Evolutionary conservation across 2,329 filamentous ascomycete genomes (phyloP).

Genomic region (Cytospora piceicola): DNA sequence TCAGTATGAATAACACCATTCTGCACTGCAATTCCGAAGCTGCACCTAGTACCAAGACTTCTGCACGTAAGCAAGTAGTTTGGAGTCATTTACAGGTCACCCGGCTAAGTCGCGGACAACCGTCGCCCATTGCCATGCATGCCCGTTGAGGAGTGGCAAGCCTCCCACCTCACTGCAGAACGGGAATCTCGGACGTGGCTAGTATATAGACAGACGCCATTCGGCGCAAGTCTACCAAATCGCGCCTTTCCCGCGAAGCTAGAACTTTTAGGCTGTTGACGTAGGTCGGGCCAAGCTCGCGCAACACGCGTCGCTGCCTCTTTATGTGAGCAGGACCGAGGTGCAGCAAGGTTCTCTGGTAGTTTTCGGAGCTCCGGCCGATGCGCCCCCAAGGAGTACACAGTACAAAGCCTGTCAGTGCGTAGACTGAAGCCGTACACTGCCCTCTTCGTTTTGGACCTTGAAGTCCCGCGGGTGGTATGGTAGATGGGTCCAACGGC

Average conservation of each 20-base stretch:
- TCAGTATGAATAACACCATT: slow-evolving; percentile 15
- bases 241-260: neutral
- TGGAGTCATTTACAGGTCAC: slow-evolving; percentile 15
- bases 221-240: neutral
- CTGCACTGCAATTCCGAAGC: slow-evolving; percentile 17
- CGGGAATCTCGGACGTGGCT: neutral
- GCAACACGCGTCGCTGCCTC: slow-evolving; percentile 5
- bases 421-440: neutral
- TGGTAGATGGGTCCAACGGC: neutral
- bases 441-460: neutral
- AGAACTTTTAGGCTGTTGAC: neutral
- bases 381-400: slow-evolving; percentile 14
- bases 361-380: slow-evolving; percentile 17
- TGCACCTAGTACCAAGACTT: slow-evolving; percentile 22
- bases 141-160: neutral
- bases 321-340: slow-evolving; percentile 1
- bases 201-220: neutral
- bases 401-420: neutral
- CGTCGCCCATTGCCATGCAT: slow-evolving; percentile 23
- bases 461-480: neutral
- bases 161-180: neutral
- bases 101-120: slow-evolving; percentile 26
- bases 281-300: slow-evolving; percentile 1
- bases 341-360: slow-evolving; percentile 2
- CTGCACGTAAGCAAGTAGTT: slow-evolving; percentile 30